phyloP scores from a whole-genome alignment of 441 rosid species.

The Geranium incanum region DNA sequence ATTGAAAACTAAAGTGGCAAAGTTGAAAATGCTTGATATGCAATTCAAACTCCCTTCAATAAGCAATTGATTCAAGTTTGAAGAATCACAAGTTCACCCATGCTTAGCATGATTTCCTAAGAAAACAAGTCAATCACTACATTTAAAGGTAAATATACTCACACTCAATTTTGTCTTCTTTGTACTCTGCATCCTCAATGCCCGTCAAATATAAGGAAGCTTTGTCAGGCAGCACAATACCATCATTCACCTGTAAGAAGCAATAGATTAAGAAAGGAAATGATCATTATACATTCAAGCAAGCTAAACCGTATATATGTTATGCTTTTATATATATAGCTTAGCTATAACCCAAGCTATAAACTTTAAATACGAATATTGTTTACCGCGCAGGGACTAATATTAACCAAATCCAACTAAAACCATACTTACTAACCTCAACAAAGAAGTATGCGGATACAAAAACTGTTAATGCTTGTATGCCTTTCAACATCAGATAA shows the following conservation, averaged over 20 bases:
- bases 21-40: neutral
- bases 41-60: neutral
- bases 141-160: conserved; percentile 22
- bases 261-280: conserved; percentile 11
- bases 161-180: conserved; percentile 96
- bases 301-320: neutral
- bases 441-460: neutral
- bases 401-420: neutral
- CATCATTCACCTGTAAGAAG: conserved; percentile 58
- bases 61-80: conserved; percentile 10
- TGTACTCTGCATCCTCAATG: conserved; percentile 93
- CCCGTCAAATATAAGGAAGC: conserved; percentile 89
- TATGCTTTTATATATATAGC: too few relatives aligned
- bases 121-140: neutral
- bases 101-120: neutral
- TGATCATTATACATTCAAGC: neutral
- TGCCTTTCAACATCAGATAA: neutral
- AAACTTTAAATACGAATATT: neutral
- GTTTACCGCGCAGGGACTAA: neutral
- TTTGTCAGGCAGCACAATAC: conserved; percentile 84
- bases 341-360: too few relatives aligned
- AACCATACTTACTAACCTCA: neutral
- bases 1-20: neutral
- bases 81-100: neutral
- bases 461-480: neutral